Evolutionary conservation across 169 alveolate genomes (phyloP).

Genomic region (Condylostoma magnum): DNA sequence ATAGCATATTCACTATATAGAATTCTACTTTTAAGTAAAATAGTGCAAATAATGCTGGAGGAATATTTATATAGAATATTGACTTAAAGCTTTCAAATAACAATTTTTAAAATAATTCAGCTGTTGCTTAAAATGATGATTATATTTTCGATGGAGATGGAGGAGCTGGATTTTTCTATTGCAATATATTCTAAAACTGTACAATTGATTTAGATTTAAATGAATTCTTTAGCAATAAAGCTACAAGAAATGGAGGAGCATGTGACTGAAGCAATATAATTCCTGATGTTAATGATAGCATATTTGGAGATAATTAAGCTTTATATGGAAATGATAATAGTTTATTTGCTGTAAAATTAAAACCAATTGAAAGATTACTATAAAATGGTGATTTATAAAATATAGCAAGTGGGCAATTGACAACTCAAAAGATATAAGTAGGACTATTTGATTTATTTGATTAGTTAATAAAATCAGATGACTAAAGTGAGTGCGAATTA

Average conservation of each 20-base stretch:
- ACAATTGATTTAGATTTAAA: background rate
- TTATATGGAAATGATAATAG: background rate
- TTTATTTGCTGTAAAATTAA: background rate
- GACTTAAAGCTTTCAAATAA: background rate
- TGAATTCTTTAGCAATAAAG: background rate
- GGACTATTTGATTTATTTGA: background rate
- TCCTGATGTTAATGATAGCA: background rate
- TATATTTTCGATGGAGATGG: background rate
- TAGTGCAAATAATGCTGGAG: background rate
- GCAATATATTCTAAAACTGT: background rate
- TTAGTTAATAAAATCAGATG: background rate
- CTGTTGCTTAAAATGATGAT: background rate
- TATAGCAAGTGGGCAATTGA: background rate
- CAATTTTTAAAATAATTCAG: slow-evolving; percentile 5
- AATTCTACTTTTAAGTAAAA: background rate
- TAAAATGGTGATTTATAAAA: background rate
- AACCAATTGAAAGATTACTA: background rate
- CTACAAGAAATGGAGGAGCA: slow-evolving; percentile 19
- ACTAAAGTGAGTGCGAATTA: background rate
- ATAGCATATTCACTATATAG: background rate
- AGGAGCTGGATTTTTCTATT: background rate
- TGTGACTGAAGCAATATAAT: background rate
- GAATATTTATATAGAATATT: background rate
- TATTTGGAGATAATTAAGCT: background rate
- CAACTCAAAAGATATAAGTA: background rate